Evolutionary conservation across 305 asterid genomes (phyloP), one percentile per base, ranked within the genome.

Genomic region (Fraxinus baroniana): DNA sequence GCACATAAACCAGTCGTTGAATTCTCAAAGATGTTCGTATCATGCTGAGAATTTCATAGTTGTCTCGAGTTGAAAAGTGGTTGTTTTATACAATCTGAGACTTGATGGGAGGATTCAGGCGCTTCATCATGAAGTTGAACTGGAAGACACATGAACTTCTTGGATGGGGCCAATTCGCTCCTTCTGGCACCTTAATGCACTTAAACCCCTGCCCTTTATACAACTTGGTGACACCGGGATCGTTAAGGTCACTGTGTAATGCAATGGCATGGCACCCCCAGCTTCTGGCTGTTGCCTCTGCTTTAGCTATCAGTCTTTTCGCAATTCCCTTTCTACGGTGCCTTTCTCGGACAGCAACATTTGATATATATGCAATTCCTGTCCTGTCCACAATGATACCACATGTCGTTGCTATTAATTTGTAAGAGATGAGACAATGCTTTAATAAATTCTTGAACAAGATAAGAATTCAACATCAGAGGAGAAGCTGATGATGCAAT

Each of bases 201-300:
- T 84, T 92, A 87, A 88, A 95, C 55, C 97, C 98, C 72, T 83
- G 93, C 55, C 85, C 86, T 10, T 30, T 18, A 90, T 94, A 95
- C 88, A 94, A 78, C 62, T 83, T 88, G 33, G 87, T 91, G 22
- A 97, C 98, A 64, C 91, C 96, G 0, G 93, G 91, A 76, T 95
- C 93, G 64, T 81, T 88, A 44, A 87, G 87, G 86, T 94, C 98
- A 17, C 95, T 90, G 74, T 95, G 99, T 84, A 95, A 82, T 3
- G 98, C 97, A 64, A 95, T 83, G 55, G 97, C 97, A 0, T 95
- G 95, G 57, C 99, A 95, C 3, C 95, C 98, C 98, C 99, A 93
- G 74, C 87, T 85, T 88, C 79, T 85, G 41, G 99, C 99, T 85
- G 90, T 88, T 9, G 91, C 89, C 87, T 93, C 98, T 0, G 98